A percentile compares a stretch with the other conserved stretches of the same genome.
Conservation (phyloP, 768 basidiomycete genomes). For the Boletus sp. region DNA sequence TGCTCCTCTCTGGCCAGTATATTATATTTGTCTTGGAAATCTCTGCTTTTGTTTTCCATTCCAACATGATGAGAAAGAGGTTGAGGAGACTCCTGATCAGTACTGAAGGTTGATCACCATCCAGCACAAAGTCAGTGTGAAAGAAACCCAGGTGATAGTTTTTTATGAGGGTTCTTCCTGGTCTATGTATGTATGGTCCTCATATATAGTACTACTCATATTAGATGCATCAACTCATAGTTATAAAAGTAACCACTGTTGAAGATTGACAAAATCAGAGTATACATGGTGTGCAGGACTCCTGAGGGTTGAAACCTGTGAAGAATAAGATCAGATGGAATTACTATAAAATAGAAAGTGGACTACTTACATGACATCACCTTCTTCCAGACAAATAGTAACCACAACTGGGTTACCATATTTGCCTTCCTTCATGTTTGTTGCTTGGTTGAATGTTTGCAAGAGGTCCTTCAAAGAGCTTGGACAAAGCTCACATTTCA, state of each 20-base stretch:
- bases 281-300: neutral
- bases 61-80: neutral
- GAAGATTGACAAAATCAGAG: neutral
- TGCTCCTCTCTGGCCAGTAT: neutral
- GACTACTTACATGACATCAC: neutral
- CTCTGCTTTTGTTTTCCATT: neutral
- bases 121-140: neutral
- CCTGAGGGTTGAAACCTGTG: neutral
- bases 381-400: slow-evolving; percentile 3
- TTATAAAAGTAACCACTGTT: neutral
- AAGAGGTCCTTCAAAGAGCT: neutral
- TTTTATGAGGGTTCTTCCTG: neutral
- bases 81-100: neutral
- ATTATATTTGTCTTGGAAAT: neutral
- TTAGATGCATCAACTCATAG: slow-evolving; percentile 6
- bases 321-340: too few species aligned
- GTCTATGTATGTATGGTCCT: neutral
- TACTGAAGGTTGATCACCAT: slow-evolving; percentile 2
- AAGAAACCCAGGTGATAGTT: neutral
- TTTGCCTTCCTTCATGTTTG: neutral
- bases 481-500: neutral
- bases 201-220: neutral
- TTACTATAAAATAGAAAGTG: neutral
- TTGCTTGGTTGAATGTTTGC: neutral
- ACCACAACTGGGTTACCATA: neutral